Evolutionary conservation across 345 rosid genomes (phyloP), one percentile per base, ranked within the genome.

Genomic region (Rhodamnia argentea): DNA sequence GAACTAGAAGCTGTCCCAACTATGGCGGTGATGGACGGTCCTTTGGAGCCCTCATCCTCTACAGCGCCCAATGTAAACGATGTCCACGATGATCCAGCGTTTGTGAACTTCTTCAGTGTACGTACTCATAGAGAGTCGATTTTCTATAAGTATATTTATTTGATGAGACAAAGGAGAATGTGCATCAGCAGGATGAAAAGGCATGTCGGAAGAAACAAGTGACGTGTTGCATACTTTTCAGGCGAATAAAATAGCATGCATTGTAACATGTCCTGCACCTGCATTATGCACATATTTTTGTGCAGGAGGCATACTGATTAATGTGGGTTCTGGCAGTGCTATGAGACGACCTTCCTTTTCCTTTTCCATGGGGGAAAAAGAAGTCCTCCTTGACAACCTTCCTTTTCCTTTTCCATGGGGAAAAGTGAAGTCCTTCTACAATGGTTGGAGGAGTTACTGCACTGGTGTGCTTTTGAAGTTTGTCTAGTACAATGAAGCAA

Each of bases 21-120:
- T 82, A 94, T 97, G 98, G 96, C 96, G 82, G 92, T 94, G 85
- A 94, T 97, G 92, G 99, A 95, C 59, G 98, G 98, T 87, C 98
- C 98, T 76, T 89, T 94, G 90, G 99, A 97, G 87, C 98, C 96
- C 60, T 83, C 97, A 83, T 93, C 93, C 82, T 88, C 95, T 84
- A 83, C 90, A 47, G 57, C 85, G 22, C 59, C 93, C 37, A 86
- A 53, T 89, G 87, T 88, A 86, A 82, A 91, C 70, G 96, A 93
- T 88, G 86, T 87, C 86, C 95, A 95, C 60, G 94, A 97, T 87
- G 99, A 96, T 90, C 94, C 94, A 87, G 91, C 96, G 83, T 96
- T 97, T 70, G 91, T 94, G 83, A 95, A 97, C 91, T 97, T 94
- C 93, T 96, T 96, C 92, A 93, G 95, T 87, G 99, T 96, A 92